A percentile compares a stretch with the other conserved stretches of the same genome.
Evolutionary conservation across 129 eudicot genomes (phyloP).

Genomic region (Artemisia annua): DNA sequence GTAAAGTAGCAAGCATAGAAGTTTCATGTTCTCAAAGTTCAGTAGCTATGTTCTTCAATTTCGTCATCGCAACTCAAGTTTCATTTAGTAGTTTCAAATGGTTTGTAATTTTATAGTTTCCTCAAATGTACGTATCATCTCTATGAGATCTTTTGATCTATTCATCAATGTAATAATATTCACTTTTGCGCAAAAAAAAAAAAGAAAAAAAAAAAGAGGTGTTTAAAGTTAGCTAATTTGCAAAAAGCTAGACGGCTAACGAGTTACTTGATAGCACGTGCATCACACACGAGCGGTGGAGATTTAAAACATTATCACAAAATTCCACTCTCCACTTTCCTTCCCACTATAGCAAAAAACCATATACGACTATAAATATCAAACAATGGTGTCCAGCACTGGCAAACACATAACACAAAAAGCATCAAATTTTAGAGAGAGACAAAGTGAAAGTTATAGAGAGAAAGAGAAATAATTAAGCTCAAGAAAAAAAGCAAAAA

Average conservation of each 20-base stretch:
- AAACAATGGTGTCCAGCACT: conserved; percentile 31
- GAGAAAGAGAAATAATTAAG: not conserved
- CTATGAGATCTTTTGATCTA: no score
- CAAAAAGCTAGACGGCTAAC: conserved; percentile 7
- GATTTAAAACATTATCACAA: conserved; percentile 38
- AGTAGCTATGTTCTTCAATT: no score
- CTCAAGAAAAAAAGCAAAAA: not conserved
- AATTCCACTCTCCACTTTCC: conserved; percentile 37
- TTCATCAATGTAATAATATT: no score
- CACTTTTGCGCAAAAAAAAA: no score
- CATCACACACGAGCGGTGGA: conserved; percentile 24
- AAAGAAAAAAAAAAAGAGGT: no score
- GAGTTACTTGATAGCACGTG: conserved; percentile 10
- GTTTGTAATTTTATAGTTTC: no score
- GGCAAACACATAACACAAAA: conserved; percentile 21
- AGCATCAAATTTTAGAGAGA: conserved; percentile 14
- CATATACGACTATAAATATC: conserved; percentile 36
- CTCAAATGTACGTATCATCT: no score
- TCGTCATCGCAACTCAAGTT: no score
- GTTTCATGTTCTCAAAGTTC: no score
- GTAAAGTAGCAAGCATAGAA: no score
- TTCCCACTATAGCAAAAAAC: conserved; percentile 24
- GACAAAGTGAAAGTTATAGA: conserved; percentile 16
- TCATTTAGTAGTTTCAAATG: no score
- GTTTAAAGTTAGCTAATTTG: not conserved